Conservation (phyloP, 768 basidiomycete species). For the Russula lepida region DNA sequence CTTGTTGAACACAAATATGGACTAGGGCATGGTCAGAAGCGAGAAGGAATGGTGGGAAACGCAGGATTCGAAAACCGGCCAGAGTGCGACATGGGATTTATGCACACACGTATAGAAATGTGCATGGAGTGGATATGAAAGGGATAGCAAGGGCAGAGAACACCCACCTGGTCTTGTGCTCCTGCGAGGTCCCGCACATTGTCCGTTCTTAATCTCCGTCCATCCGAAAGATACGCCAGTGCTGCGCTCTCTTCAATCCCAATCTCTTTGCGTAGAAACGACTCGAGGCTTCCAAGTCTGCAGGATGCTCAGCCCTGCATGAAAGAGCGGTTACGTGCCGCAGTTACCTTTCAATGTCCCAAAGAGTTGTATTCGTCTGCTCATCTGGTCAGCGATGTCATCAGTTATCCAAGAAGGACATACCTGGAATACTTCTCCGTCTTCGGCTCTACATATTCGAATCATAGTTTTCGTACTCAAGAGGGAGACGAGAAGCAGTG, state of each 20-base stretch:
- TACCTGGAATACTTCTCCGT: slow-evolving; percentile 33
- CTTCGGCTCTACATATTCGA: slow-evolving; percentile 36
- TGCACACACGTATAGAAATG: neutral
- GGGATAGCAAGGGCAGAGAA: neutral
- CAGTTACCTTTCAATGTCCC: slow-evolving; percentile 68
- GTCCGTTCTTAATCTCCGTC: slow-evolving; percentile 57
- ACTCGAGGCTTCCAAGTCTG: slow-evolving; percentile 61
- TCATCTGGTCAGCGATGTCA: neutral
- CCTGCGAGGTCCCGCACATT: slow-evolving; percentile 73
- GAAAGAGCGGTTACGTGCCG: neutral
- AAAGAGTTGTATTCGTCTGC: slow-evolving; percentile 52
- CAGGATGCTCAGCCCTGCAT: slow-evolving; percentile 10
- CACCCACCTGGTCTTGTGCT: slow-evolving; percentile 60
- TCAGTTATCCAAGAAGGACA: neutral
- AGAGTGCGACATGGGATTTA: neutral
- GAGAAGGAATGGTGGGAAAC: neutral
- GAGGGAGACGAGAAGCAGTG: neutral
- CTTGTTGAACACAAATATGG: slow-evolving; percentile 81
- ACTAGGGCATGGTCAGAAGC: slow-evolving; percentile 29
- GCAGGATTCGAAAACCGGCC: neutral
- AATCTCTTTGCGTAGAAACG: slow-evolving; percentile 62
- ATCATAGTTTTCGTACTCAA: slow-evolving; percentile 24
- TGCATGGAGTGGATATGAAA: neutral
- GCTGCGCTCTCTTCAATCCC: slow-evolving; percentile 62
- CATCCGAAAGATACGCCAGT: slow-evolving; percentile 74